Conservation (phyloP, 1,284 basidiomycete species). For the Cystobasidium sp. region DNA sequence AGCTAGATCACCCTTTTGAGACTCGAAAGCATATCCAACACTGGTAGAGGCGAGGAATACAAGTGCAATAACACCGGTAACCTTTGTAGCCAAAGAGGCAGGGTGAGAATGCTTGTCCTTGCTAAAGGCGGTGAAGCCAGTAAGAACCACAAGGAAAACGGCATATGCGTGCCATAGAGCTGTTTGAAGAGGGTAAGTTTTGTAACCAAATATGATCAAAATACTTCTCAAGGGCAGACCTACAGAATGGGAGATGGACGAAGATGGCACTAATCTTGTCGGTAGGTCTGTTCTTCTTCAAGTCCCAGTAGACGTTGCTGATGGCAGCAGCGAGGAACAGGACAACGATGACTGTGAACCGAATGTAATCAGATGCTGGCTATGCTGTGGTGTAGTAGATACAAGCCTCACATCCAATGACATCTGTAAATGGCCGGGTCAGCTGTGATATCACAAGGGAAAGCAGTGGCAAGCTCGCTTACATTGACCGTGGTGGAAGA, state of each 20-base stretch:
- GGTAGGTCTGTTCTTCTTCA: slow-evolving; percentile 55
- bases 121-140: slow-evolving; percentile 57
- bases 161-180: slow-evolving; percentile 55
- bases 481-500: slow-evolving; percentile 43
- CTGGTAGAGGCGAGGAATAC: slow-evolving; percentile 58
- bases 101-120: slow-evolving; percentile 52
- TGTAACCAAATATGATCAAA: no score
- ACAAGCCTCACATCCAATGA: slow-evolving; percentile 25
- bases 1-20: slow-evolving; percentile 57
- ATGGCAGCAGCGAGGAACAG: slow-evolving; percentile 57
- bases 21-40: slow-evolving; percentile 56
- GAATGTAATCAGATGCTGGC: neutral
- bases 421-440: neutral
- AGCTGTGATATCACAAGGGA: slow-evolving; percentile 33
- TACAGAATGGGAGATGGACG: slow-evolving; percentile 58
- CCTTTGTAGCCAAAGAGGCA: slow-evolving; percentile 56
- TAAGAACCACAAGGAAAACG: slow-evolving; percentile 58
- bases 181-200: slow-evolving; percentile 5
- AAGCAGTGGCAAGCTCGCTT: slow-evolving; percentile 10
- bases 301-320: slow-evolving; percentile 57
- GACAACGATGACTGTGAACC: slow-evolving; percentile 57
- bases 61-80: slow-evolving; percentile 57
- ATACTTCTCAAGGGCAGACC: no score
- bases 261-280: slow-evolving; percentile 53
- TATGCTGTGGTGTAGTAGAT: neutral